Base-by-base conservation (phyloP, 495 filamentous ascomycete genomes). In the Schizothecium vesticola region DNA sequence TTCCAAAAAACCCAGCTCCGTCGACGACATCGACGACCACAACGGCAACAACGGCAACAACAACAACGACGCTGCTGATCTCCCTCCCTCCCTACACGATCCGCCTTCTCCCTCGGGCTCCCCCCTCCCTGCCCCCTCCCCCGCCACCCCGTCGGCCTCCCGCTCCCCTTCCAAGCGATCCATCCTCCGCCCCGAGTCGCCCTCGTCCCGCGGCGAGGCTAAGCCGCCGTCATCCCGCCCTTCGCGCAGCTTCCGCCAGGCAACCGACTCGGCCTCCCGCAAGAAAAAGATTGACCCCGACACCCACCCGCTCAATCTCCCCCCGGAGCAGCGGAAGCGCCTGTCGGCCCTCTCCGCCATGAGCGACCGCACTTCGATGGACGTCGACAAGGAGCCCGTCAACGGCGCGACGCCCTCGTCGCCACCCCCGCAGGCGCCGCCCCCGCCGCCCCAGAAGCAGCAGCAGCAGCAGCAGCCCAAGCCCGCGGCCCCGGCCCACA, bases 301-400 rank as follows among this genome's bases (percentile, higher is more conserved):
- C 69, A 85, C 84, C 9, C 93, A 96, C 78, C 93, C 93, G 43
- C 84, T 96, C 61, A 96, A 97, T 75, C 87, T 94, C 33, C 92
- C 90, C 3, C 92, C 92, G 55, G 92, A 95, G 79, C 88, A 96
- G 84, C 85, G 91, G 69, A 89, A 88, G 77, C 88, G 89, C 65
- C 77, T 87, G 61, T 87, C 91, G 56, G 91, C 90, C 62, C 87
- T 88, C 63, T 87, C 90, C 79, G 89, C 87, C 71, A 87, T 87
- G 75, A 87, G 85, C 77, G 85, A 82, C 62, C 88, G 90, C 68
- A 87, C 80, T 69, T 88, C 80, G 56, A 96, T 96, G 92, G 92
- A 97, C 67, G 79, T 93, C 69, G 93, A 97, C 76, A 84, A 84
- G 67, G 91, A 92, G 65, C 81, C 81, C 72, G 83, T 83, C 61